Evolutionary conservation across 305 asterid species (phyloP).

Genomic region (Fraxinus nigra): DNA sequence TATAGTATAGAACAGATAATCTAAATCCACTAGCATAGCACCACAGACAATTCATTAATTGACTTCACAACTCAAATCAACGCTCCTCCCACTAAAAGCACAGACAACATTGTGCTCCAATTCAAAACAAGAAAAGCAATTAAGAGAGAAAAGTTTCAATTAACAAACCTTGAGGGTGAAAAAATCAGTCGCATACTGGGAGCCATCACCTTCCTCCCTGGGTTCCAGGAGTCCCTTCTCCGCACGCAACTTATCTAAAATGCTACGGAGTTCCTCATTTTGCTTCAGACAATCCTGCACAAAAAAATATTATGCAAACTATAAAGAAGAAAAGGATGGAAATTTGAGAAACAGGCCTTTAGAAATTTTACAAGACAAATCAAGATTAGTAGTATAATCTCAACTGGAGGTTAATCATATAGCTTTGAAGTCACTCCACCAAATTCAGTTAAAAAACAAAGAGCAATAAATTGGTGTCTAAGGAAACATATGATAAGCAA

Average conservation of each 20-base stretch:
- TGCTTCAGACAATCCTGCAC: slow-evolving; percentile 68
- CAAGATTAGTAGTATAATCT: no score
- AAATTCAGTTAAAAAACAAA: no score
- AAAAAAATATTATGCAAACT: no score
- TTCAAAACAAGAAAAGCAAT: background rate
- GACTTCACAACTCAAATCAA: background rate
- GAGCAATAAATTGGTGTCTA: background rate
- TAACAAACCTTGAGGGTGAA: slow-evolving; percentile 61
- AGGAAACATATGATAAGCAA: background rate
- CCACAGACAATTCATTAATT: background rate
- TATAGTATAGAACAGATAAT: no score
- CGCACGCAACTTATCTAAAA: slow-evolving; percentile 61
- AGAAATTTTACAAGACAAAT: no score
- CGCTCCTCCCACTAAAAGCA: background rate
- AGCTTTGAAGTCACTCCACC: no score
- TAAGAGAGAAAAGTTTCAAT: background rate
- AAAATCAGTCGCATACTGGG: slow-evolving; percentile 42
- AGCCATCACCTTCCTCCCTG: slow-evolving; percentile 39
- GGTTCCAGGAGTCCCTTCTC: slow-evolving; percentile 37
- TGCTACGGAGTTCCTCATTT: slow-evolving; percentile 83
- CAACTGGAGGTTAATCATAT: no score
- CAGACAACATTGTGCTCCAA: background rate
- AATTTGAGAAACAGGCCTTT: no score
- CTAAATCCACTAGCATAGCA: background rate
- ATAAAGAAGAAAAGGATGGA: no score